These are phyloP conservation scores for Fraxinus excelsior DNA, from an alignment of 257 asterid genomes.

Conservation along the genomic window DNA sequence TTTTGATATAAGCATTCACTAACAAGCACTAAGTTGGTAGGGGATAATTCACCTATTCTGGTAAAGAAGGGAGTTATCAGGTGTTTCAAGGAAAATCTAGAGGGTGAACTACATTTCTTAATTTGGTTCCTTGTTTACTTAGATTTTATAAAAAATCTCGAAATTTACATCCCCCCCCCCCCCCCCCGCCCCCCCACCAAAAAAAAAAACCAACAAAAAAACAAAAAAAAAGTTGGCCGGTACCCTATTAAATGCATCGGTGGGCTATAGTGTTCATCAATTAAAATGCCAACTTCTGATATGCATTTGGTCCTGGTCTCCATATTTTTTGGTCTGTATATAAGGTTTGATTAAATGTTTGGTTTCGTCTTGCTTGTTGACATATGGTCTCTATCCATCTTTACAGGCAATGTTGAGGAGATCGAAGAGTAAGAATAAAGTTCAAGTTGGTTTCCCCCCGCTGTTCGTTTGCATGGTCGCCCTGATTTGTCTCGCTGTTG, in stretches of 20 bases:
- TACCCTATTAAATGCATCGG: background rate
- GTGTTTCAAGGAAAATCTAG: background rate
- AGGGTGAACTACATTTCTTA: background rate
- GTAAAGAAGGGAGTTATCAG: background rate
- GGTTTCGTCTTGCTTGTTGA: background rate
- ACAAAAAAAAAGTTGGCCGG: too few species aligned
- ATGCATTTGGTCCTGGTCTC: too few species aligned
- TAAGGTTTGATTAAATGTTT: background rate
- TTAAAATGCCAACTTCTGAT: background rate
- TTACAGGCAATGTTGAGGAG: slow-evolving; percentile 52
- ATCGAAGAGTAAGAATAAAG: slow-evolving; percentile 37
- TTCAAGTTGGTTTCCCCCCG: slow-evolving; percentile 69
- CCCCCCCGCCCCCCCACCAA: too few species aligned
- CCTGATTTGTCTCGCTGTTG: slow-evolving; percentile 55
- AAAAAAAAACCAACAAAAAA: too few species aligned
- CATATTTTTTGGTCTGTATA: too few species aligned
- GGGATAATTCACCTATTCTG: background rate
- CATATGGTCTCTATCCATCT: background rate
- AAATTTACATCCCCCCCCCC: too few species aligned
- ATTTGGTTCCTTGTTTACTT: background rate
- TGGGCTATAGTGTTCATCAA: too few species aligned
- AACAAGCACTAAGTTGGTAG: background rate
- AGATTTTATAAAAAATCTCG: background rate
- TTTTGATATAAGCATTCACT: too few species aligned
- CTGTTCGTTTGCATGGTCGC: slow-evolving; percentile 76